Conservation (phyloP, 2,329 filamentous ascomycete genomes). For the Xylaria sp. region DNA sequence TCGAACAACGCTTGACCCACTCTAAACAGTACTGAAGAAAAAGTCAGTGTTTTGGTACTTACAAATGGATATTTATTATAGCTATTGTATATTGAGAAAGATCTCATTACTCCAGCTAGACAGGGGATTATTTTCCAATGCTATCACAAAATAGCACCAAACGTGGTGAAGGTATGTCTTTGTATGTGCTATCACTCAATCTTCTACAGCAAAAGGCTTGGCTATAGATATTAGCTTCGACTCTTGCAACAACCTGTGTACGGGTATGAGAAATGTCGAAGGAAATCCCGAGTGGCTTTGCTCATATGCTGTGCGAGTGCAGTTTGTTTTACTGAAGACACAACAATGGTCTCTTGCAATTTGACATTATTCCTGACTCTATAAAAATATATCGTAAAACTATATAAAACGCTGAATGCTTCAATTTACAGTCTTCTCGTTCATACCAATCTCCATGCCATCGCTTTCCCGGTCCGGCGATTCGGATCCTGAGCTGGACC, state of each 20-base stretch:
- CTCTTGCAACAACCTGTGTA: not conserved
- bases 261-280: not conserved
- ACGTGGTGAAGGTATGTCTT: too few species aligned
- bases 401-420: constrained; percentile 1
- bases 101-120: too few species aligned
- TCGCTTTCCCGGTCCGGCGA: constrained; percentile 15
- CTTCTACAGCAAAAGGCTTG: not conserved
- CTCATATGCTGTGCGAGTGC: not conserved
- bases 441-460: constrained; percentile 10
- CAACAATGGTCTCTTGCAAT: not conserved
- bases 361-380: not conserved
- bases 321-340: not conserved
- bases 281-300: not conserved
- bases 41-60: too few species aligned
- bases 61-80: too few species aligned
- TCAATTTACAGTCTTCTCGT: constrained; percentile 27
- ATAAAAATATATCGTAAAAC: constrained; percentile 6
- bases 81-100: too few species aligned
- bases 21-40: too few species aligned
- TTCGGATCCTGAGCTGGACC: constrained; percentile 19
- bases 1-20: too few species aligned
- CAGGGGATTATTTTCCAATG: too few species aligned
- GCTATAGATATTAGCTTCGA: not conserved
- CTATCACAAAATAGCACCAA: too few species aligned
- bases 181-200: too few species aligned